Base-by-base conservation (phyloP, 768 basidiomycete genomes). In the Mycena filopes region DNA sequence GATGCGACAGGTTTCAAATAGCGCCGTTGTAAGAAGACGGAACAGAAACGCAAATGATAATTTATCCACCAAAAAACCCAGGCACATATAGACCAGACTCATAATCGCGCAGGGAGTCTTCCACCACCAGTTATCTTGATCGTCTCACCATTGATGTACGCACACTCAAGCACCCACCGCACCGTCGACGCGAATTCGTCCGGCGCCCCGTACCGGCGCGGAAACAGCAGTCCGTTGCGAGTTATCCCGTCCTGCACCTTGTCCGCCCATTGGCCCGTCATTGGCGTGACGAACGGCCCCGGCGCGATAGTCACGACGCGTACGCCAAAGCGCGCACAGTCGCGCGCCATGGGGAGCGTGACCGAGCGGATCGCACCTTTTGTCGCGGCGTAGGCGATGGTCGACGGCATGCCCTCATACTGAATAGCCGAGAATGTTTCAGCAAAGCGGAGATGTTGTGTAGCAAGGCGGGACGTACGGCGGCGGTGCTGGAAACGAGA, bases 221-320 rank as follows among this genome's bases (percentile, higher is more conserved):
- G 81, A 61, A 78, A 81, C 13, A 79, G 64, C n/a, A 77, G 57
- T 26, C 59, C 63, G 12, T 62, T 57, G 29, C 42, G 42, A 10
- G 67, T 65, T 60, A 81, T 74, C 11, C 62, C 55, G 33, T 55
- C 68, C 36, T 36, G 18, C 23, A 69, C 68, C 40, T 55, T 53
- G 0, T 38, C 8, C 8, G 31, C 31, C 64, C 64, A 69, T n/a
- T 46, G 56, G 3, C 43, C 64, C 7, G 76, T 77, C 80, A 82
- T 76, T n/a, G 70, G 70, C 5, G 78, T 78, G 2, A 59, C 62
- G 68, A 83, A 82, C 11, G 75, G 65, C 20, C 77, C 76, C 2
- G 82, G 81, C 1, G 81, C 82, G 26, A 83, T 68, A 12, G 79
- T 73, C 36, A 81, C 75, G 28, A 82, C 81, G 41, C 78, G 74